Evolutionary conservation across 73 alveolate genomes (phyloP).

Genomic region (Symbiodinium natans): DNA sequence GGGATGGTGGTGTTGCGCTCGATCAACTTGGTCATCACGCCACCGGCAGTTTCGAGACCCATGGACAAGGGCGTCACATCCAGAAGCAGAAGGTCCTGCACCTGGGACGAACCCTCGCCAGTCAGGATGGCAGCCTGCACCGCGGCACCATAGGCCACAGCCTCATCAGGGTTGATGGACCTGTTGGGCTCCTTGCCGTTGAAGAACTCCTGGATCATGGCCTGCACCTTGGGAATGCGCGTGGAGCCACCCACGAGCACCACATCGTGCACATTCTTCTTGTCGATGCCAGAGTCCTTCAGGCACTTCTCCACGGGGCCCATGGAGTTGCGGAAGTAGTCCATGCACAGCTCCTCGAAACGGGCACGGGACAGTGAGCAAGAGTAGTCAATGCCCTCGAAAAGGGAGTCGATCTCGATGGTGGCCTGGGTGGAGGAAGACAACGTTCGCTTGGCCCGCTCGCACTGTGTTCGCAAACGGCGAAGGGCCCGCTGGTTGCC

Average conservation of each 20-base stretch:
- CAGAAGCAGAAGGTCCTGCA: conserved; percentile 91
- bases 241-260: conserved; percentile 98
- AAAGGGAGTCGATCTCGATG: too few relatives aligned
- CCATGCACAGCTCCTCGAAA: too few relatives aligned
- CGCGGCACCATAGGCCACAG: conserved; percentile 99
- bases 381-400: too few relatives aligned
- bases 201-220: conserved; percentile 97
- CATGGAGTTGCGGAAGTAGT: too few relatives aligned
- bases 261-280: conserved; percentile 97
- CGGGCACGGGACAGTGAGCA: too few relatives aligned
- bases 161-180: conserved; percentile 99
- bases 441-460: conserved; percentile 98
- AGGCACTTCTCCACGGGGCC: too few relatives aligned
- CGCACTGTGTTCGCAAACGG: conserved; percentile 98
- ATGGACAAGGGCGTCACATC: conserved; percentile 98
- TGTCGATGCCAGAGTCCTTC: too few relatives aligned
- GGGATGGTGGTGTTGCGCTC: conserved; percentile 99
- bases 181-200: conserved; percentile 97
- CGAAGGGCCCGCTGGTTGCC: conserved; percentile 87
- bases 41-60: conserved; percentile 99
- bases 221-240: conserved; percentile 98
- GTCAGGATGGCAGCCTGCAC: conserved; percentile 96
- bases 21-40: conserved; percentile 99
- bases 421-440: too few relatives aligned
- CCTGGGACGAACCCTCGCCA: conserved; percentile 95